Evolutionary conservation across 1,284 basidiomycete species (phyloP).

Genomic region (Tilletiopsis washingtonensis): DNA sequence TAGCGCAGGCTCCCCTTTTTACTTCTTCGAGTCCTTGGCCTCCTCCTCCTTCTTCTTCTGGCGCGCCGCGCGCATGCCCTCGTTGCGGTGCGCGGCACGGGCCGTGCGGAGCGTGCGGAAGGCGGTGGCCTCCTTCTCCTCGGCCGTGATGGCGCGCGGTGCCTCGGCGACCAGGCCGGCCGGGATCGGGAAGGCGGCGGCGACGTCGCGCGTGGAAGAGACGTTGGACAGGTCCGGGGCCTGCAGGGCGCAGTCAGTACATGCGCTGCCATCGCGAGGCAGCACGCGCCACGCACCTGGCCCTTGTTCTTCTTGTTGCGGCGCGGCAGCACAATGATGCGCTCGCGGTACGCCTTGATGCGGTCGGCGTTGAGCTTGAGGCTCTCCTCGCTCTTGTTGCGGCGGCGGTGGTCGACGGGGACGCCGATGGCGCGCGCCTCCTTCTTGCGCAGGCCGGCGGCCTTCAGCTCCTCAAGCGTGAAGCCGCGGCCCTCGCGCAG

Average conservation of each 20-base stretch:
- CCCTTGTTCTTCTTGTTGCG: conserved; percentile 74
- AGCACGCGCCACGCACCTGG: conserved; percentile 68
- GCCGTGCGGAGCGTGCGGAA: conserved; percentile 81
- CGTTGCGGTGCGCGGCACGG: conserved; percentile 75
- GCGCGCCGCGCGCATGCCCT: conserved; percentile 72
- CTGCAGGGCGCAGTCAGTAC: too few relatives aligned
- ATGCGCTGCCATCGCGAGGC: not conserved
- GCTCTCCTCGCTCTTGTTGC: conserved; percentile 94
- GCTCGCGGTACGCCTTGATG: conserved; percentile 82
- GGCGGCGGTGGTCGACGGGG: conserved; percentile 92
- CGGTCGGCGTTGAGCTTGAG: conserved; percentile 92
- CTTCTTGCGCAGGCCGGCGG: conserved; percentile 89
- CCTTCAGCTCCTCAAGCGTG: conserved; percentile 89
- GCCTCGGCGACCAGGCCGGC: conserved; percentile 62
- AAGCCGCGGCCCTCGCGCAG: conserved; percentile 95
- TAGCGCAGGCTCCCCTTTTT: too few relatives aligned
- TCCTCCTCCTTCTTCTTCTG: conserved; percentile 69
- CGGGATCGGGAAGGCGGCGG: conserved; percentile 54
- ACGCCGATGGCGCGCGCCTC: conserved; percentile 88
- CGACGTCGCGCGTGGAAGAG: conserved; percentile 61
- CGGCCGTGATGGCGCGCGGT: conserved; percentile 85
- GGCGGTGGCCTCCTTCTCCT: conserved; percentile 74
- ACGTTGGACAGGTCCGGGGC: conserved; percentile 68
- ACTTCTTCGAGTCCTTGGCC: conserved; percentile 87
- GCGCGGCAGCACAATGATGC: conserved; percentile 75